phyloP scores from a whole-genome alignment of 1,284 basidiomycete genomes.

The Grifola frondosa region DNA sequence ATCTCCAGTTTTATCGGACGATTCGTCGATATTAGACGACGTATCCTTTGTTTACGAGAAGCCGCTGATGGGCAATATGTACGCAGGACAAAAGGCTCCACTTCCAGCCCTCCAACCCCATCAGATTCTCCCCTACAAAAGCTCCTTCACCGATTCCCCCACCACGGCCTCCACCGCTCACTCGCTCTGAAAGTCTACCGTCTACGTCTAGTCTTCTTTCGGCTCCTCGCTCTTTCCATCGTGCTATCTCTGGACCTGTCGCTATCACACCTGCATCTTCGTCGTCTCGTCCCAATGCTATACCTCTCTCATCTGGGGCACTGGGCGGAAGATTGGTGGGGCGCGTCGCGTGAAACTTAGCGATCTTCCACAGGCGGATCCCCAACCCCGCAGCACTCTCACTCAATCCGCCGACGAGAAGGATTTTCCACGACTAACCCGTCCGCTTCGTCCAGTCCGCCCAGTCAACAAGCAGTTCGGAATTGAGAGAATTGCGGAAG shows the following conservation, averaged over 20 bases:
- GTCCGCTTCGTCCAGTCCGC: constrained; percentile 10
- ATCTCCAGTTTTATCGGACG: constrained; percentile 24
- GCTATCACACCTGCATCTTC: constrained; percentile 32
- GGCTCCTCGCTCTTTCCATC: constrained; percentile 52
- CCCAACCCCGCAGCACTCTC: constrained; percentile 20
- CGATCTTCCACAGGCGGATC: constrained; percentile 36
- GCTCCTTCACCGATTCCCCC: constrained; percentile 26
- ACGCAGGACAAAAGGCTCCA: constrained; percentile 47
- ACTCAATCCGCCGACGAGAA: constrained; percentile 22
- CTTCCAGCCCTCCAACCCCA: constrained; percentile 41
- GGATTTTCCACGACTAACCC: constrained; percentile 36
- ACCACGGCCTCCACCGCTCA: constrained; percentile 49
- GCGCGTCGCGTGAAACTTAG: constrained; percentile 45
- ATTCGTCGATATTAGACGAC: constrained; percentile 18
- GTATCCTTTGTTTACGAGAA: constrained; percentile 70
- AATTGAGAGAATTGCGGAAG: constrained; percentile 20
- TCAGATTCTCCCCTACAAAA: constrained; percentile 35
- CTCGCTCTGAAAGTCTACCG: constrained; percentile 61
- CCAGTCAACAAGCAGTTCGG: constrained; percentile 14
- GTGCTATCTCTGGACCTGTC: constrained; percentile 56
- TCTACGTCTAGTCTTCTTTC: constrained; percentile 30
- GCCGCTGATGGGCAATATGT: constrained; percentile 61
- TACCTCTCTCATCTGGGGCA: constrained; percentile 33
- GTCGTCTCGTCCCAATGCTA: constrained; percentile 20
- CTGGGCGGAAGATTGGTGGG: constrained; percentile 34